Conservation (phyloP, 1,139 yeast species). For the Kodamaea sp. region DNA sequence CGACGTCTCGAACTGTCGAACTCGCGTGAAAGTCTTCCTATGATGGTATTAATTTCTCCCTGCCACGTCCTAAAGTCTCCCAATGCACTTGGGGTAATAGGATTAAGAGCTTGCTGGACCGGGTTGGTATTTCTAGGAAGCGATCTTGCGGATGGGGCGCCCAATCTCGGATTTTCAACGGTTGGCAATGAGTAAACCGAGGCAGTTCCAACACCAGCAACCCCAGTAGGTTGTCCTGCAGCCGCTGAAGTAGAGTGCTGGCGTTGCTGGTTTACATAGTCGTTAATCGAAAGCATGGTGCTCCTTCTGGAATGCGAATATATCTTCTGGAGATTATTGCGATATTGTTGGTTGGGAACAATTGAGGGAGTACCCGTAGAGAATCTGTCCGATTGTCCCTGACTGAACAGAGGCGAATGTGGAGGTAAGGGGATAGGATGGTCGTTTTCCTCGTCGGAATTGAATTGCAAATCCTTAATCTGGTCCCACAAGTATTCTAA, state of each 20-base stretch:
- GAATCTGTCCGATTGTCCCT: constrained; percentile 38
- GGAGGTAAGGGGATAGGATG: constrained; percentile 31
- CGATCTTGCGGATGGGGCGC: constrained; percentile 7
- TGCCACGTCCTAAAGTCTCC: constrained; percentile 50
- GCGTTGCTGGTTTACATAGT: constrained; percentile 40
- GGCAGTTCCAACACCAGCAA: constrained; percentile 17
- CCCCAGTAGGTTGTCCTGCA: constrained; percentile 13
- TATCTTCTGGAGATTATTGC: constrained; percentile 42
- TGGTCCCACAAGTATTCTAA: constrained; percentile 77
- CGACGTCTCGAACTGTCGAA: constrained; percentile 22
- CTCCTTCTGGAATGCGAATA: constrained; percentile 48
- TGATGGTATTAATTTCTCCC: constrained; percentile 43
- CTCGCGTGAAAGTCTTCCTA: constrained; percentile 42
- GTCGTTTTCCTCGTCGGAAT: constrained; percentile 32
- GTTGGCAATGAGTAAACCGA: constrained; percentile 30
- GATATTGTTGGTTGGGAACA: constrained; percentile 32
- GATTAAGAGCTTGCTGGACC: not conserved
- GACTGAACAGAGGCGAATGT: constrained; percentile 42
- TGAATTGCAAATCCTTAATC: constrained; percentile 53
- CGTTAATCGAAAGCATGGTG: constrained; percentile 41
- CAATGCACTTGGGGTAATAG: constrained; percentile 14
- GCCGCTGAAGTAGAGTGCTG: constrained; percentile 21
- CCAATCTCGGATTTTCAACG: constrained; percentile 5
- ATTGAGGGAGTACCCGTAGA: constrained; percentile 42
- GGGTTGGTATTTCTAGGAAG: constrained; percentile 8